Evolutionary conservation across 345 rosid species (phyloP).

Genomic region (Iberis pinnata): DNA sequence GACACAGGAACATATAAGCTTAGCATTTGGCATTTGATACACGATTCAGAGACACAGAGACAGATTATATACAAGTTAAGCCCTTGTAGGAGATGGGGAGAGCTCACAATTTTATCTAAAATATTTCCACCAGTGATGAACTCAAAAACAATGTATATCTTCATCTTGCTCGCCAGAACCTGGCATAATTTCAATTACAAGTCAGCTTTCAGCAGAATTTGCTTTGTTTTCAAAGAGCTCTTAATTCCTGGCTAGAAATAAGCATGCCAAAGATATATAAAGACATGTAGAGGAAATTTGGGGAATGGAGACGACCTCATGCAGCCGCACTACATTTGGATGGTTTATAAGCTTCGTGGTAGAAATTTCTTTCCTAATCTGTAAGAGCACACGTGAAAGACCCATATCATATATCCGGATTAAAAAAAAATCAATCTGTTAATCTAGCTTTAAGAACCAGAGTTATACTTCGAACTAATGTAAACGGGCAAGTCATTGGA

Average conservation of each 20-base stretch:
- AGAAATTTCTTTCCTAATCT: slow-evolving; percentile 77
- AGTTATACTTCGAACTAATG: too few relatives aligned
- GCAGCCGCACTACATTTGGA: slow-evolving; percentile 71
- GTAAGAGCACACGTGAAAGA: slow-evolving; percentile 23
- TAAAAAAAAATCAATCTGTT: not conserved
- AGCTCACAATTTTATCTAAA: slow-evolving; percentile 65
- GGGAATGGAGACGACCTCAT: slow-evolving; percentile 50
- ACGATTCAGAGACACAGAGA: not conserved
- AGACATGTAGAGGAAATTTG: slow-evolving; percentile 9
- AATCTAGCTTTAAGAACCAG: not conserved
- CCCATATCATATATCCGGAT: not conserved
- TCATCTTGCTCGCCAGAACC: slow-evolving; percentile 68
- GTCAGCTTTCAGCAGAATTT: too few relatives aligned
- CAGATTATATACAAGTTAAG: not conserved
- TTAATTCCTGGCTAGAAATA: not conserved
- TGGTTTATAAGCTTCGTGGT: slow-evolving; percentile 81
- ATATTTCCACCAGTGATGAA: slow-evolving; percentile 59
- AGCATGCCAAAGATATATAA: slow-evolving; percentile 3
- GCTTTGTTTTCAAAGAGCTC: too few relatives aligned
- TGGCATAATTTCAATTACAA: slow-evolving; percentile 21
- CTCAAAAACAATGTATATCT: slow-evolving; percentile 57
- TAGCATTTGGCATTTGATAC: not conserved
- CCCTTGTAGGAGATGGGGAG: slow-evolving; percentile 5
- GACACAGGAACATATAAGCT: not conserved
- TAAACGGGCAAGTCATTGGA: too few relatives aligned